phyloP scores from a whole-genome alignment of 2,329 filamentous ascomycete genomes.

The Falciphora oryzae region DNA sequence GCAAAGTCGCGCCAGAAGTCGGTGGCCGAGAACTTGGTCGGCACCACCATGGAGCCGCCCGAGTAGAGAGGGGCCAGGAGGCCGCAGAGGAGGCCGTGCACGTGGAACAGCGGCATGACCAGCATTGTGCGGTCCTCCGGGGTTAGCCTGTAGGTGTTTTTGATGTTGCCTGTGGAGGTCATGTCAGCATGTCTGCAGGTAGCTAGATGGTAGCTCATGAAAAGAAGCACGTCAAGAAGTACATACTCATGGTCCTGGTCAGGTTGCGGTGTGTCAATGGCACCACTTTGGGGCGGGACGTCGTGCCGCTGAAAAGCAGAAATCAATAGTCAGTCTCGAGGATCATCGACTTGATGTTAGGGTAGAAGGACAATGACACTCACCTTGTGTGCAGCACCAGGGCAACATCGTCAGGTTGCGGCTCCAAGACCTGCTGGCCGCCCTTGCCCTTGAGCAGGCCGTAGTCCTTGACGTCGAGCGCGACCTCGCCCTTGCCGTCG shows the following conservation, averaged over 20 bases:
- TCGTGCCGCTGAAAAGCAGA: slow-evolving; percentile 55
- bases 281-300: slow-evolving; percentile 77
- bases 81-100: slow-evolving; percentile 79
- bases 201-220: slow-evolving; percentile 4
- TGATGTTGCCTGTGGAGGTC: slow-evolving; percentile 2
- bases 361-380: slow-evolving; percentile 10
- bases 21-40: slow-evolving; percentile 70
- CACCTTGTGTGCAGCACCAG: slow-evolving; percentile 72
- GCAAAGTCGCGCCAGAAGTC: slow-evolving; percentile 80
- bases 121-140: slow-evolving; percentile 71
- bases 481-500: slow-evolving; percentile 55
- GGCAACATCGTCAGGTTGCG: slow-evolving; percentile 73
- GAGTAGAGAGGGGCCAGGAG: slow-evolving; percentile 72
- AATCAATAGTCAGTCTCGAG: slow-evolving; percentile 19
- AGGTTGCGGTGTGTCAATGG: slow-evolving; percentile 78
- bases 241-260: slow-evolving; percentile 69
- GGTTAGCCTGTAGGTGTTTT: slow-evolving; percentile 64
- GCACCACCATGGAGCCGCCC: slow-evolving; percentile 74
- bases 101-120: slow-evolving; percentile 88
- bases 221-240: slow-evolving; percentile 8
- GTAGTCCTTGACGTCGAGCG: slow-evolving; percentile 70
- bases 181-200: background rate
- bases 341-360: background rate
- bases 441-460: slow-evolving; percentile 53
- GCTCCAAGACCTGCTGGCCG: slow-evolving; percentile 33